phyloP scores from a whole-genome alignment of 306 rosid species.

The Cajanus cajan region DNA sequence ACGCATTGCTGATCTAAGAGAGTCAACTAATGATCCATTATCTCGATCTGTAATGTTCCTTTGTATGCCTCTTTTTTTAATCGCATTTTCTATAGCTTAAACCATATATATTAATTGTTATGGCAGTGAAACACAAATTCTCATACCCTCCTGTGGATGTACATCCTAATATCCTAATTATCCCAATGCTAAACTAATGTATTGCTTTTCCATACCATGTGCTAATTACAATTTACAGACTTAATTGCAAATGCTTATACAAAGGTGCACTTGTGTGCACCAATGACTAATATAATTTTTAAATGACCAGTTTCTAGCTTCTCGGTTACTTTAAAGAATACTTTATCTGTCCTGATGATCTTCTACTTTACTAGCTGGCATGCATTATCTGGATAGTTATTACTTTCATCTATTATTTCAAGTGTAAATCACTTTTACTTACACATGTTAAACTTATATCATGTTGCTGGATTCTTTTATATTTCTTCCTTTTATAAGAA shows the following conservation, averaged over 20 bases:
- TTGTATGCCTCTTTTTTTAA: not conserved
- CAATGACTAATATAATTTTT: not conserved
- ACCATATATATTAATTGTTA: not conserved
- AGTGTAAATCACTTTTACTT: not conserved
- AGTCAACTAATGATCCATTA: slow-evolving; percentile 88
- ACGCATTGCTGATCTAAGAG: slow-evolving; percentile 86
- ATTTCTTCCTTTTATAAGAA: not conserved
- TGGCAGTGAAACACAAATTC: not conserved
- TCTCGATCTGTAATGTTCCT: slow-evolving; percentile 74
- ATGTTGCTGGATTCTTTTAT: not conserved
- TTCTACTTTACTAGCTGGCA: not conserved
- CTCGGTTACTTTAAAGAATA: slow-evolving; percentile 11
- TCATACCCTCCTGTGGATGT: slow-evolving; percentile 11
- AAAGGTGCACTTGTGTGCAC: not conserved
- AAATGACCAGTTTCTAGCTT: not conserved
- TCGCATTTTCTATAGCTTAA: not conserved
- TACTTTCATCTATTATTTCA: not conserved
- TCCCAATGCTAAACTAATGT: not conserved
- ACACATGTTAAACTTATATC: not conserved
- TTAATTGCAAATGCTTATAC: not conserved
- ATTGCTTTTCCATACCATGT: slow-evolving; percentile 20
- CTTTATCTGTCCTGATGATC: not conserved
- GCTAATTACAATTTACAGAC: not conserved
- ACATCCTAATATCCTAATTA: not conserved
- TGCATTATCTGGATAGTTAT: not conserved